Conservation (phyloP, 768 basidiomycete genomes). For the Rhodotorula babjevae region DNA sequence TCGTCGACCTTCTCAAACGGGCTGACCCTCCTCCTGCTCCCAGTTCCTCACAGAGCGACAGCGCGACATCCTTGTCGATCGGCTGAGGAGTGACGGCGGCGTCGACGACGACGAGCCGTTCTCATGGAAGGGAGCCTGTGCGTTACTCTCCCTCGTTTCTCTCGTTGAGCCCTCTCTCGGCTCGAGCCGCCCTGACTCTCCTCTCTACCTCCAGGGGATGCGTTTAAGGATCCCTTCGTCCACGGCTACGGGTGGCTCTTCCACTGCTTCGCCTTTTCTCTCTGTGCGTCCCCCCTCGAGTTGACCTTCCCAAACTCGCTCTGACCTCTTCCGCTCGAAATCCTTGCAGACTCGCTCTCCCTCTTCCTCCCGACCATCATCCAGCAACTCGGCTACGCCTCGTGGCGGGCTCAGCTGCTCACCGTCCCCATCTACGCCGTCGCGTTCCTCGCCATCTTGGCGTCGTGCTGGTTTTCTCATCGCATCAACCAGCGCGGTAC, state of each 20-base stretch:
- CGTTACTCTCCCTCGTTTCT: too few species aligned
- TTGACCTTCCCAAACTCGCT: too few species aligned
- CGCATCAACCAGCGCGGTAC: constrained; percentile 53
- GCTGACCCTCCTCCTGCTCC: too few species aligned
- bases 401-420: constrained; percentile 52
- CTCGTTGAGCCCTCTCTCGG: neutral
- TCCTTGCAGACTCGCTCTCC: constrained; percentile 56
- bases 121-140: constrained; percentile 57
- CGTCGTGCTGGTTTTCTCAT: constrained; percentile 18
- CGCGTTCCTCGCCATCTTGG: constrained; percentile 16
- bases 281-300: constrained; percentile 52
- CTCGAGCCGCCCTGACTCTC: neutral
- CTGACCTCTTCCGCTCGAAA: constrained; percentile 29
- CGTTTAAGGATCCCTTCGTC: constrained; percentile 58
- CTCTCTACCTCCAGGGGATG: constrained; percentile 43
- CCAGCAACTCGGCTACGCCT: constrained; percentile 54
- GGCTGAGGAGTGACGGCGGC: constrained; percentile 57
- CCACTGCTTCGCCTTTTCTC: constrained; percentile 55
- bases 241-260: constrained; percentile 62
- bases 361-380: constrained; percentile 74
- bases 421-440: neutral
- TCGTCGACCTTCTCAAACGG: too few species aligned
- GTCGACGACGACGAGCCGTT: constrained; percentile 57
- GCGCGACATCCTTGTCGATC: constrained; percentile 53
- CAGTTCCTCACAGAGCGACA: constrained; percentile 57